Conservation (phyloP, 495 filamentous ascomycete genomes). For the Penicillium salamii region DNA sequence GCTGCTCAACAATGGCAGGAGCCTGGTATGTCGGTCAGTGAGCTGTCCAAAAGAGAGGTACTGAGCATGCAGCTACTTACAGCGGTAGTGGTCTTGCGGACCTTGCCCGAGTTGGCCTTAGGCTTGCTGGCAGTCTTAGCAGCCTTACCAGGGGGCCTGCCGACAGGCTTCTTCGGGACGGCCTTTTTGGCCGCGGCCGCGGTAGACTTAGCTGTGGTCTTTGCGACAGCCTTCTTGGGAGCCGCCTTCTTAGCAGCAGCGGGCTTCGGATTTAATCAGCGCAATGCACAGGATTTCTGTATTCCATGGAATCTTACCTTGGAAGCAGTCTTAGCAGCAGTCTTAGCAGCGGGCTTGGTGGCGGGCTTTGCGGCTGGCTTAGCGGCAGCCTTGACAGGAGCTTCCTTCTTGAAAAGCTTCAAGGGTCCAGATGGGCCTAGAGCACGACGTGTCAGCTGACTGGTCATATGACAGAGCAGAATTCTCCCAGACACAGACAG, state of each 20-base stretch:
- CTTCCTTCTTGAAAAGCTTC: constrained; percentile 89
- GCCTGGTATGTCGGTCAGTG: constrained; percentile 37
- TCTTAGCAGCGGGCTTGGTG: constrained; percentile 33
- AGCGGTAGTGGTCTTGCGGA: constrained; percentile 47
- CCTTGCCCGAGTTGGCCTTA: constrained; percentile 57
- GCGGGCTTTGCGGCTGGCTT: constrained; percentile 48
- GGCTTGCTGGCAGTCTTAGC: constrained; percentile 28
- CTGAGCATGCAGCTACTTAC: constrained; percentile 27
- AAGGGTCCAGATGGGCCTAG: constrained; percentile 87
- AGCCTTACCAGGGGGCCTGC: no score
- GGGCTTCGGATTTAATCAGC: constrained; percentile 44
- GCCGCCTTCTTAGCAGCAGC: constrained; percentile 32
- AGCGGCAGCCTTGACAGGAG: constrained; percentile 31
- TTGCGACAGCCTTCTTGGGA: constrained; percentile 25
- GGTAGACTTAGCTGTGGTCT: constrained; percentile 19
- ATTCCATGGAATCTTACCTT: constrained; percentile 38
- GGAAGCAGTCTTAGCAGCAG: constrained; percentile 50
- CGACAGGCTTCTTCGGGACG: constrained; percentile 43
- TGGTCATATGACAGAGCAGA: background rate
- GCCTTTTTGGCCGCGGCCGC: constrained; percentile 28
- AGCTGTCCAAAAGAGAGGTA: background rate
- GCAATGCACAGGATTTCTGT: background rate
- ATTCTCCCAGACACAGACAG: constrained; percentile 11
- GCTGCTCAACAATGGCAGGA: constrained; percentile 69
- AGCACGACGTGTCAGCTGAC: constrained; percentile 37